These are phyloP conservation scores for Rutstroemia sp. DNA, from an alignment of 2,329 filamentous ascomycete species.

Conservation along the genomic window DNA sequence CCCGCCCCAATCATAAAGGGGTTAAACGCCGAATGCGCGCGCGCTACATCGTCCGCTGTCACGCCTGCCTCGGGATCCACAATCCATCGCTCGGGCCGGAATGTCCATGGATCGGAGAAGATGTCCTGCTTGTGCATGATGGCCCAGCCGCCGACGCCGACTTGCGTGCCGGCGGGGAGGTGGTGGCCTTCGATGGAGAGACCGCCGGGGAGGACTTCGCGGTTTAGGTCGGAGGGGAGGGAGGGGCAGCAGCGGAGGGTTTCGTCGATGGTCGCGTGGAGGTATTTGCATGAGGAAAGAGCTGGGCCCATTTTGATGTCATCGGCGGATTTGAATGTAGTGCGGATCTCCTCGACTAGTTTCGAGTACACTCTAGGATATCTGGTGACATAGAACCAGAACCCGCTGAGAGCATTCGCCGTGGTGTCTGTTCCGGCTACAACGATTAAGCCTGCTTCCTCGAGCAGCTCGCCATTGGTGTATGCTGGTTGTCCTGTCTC, in stretches of 20 bases:
- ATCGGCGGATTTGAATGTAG: not conserved
- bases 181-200: constrained; percentile 22
- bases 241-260: not conserved
- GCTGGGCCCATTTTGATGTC: not conserved
- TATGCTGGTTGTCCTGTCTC: constrained; percentile 79
- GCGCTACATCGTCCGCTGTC: not conserved
- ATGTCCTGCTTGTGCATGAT: constrained; percentile 38
- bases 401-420: not conserved
- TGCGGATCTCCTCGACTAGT: not conserved
- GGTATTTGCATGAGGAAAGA: not conserved
- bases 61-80: not conserved
- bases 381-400: not conserved
- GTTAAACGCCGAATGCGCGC: constrained; percentile 18
- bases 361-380: not conserved
- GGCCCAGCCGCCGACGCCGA: constrained; percentile 37
- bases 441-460: not conserved
- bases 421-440: not conserved
- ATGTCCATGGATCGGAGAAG: constrained; percentile 35
- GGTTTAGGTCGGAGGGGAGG: not conserved
- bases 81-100: constrained; percentile 40
- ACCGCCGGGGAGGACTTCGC: constrained; percentile 16
- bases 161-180: constrained; percentile 35
- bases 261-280: not conserved
- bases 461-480: not conserved
- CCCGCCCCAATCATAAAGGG: constrained; percentile 22